A percentile compares a stretch with the other conserved stretches of the same genome.
phyloP scores from a whole-genome alignment of 495 filamentous ascomycete genomes.

The Hyaloscypha hepaticicola region DNA sequence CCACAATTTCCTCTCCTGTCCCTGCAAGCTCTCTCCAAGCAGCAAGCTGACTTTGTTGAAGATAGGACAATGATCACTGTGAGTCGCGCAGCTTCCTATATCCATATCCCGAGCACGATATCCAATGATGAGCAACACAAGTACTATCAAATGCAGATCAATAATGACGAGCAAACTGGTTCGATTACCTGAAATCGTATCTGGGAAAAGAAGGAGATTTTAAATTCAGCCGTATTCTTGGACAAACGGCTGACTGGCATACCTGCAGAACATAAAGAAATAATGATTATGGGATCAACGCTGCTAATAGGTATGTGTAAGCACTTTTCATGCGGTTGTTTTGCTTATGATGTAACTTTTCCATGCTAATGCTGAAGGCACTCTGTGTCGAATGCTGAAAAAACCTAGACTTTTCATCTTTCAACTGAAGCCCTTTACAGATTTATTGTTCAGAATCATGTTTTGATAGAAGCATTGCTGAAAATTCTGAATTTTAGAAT shows the following conservation, averaged over 20 bases:
- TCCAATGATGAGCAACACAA: constrained; percentile 34
- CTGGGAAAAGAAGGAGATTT: neutral
- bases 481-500: neutral
- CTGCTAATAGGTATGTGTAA: neutral
- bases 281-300: neutral
- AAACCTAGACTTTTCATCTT: constrained; percentile 37
- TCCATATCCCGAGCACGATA: constrained; percentile 5
- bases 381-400: constrained; percentile 30
- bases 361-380: constrained; percentile 37
- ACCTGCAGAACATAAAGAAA: neutral
- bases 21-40: neutral
- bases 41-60: constrained; percentile 16
- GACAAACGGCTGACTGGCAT: constrained; percentile 6
- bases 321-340: neutral
- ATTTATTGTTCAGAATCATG: neutral
- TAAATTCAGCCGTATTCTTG: neutral
- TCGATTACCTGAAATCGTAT: constrained; percentile 33
- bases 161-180: constrained; percentile 33
- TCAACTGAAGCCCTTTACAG: constrained; percentile 32
- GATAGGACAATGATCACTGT: constrained; percentile 15
- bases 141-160: constrained; percentile 34
- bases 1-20: neutral
- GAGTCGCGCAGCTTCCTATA: constrained; percentile 12
- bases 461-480: neutral
- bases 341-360: constrained; percentile 34